A percentile compares a stretch with the other conserved stretches of the same genome.
These are phyloP conservation scores for Oryza australiensis DNA, from an alignment of 176 grass and related monocot species.

Conservation along the genomic window DNA sequence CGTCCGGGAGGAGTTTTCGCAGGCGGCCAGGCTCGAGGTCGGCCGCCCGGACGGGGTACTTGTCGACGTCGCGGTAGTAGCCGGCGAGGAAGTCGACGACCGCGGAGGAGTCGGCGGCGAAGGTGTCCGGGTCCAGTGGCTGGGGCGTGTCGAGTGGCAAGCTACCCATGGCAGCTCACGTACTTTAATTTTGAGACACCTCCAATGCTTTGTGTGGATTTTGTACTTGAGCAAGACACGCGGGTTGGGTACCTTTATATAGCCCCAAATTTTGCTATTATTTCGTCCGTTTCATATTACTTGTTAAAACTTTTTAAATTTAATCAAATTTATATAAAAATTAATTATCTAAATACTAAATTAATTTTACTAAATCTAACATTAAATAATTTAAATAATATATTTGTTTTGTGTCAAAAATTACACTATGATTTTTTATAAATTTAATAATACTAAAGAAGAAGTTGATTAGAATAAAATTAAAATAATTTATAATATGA, in stretches of 20 bases:
- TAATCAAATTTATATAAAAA: no score
- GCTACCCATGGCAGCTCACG: conserved; percentile 40
- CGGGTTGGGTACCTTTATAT: not conserved
- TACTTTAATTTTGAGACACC: not conserved
- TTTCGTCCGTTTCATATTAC: no score
- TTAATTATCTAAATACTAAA: no score
- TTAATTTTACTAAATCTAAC: no score
- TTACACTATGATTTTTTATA: no score
- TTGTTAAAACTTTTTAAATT: no score
- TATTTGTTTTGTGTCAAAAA: no score
- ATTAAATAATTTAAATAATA: no score
- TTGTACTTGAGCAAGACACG: not conserved
- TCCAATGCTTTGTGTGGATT: not conserved
- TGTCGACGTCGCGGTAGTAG: conserved; percentile 50
- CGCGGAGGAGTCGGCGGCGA: conserved; percentile 23
- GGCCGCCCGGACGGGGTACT: conserved; percentile 38
- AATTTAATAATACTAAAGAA: no score
- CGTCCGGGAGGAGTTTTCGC: conserved; percentile 30
- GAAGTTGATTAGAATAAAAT: no score
- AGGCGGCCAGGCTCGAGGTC: conserved; percentile 46
- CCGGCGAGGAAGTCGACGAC: conserved; percentile 45
- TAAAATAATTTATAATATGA: no score
- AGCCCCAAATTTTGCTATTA: not conserved
- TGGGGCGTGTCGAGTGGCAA: not conserved
- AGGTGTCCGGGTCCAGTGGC: conserved; percentile 34